Evolutionary conservation across 768 basidiomycete genomes (phyloP), one percentile per base, ranked within the genome.

Genomic region (Kwoniella sp.): DNA sequence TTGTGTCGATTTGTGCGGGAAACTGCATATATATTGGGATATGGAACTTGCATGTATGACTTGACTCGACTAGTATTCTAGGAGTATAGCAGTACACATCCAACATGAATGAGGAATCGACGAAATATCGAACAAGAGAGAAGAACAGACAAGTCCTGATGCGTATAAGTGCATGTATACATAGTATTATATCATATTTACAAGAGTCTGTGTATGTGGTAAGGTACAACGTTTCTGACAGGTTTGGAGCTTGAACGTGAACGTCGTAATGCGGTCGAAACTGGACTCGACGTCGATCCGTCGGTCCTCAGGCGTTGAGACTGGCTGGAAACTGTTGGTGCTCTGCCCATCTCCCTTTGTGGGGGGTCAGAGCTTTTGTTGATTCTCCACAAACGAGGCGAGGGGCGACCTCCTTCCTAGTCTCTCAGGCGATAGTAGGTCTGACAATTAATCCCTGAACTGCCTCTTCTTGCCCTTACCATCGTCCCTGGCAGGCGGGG

Each of bases 381-480:
- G n/a, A 45, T 45, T 3, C 51, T 17, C 23, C 7, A 25, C 29
- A 25, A 4, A 25, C 23, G 25, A 11, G 11, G 51, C 23, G 25
- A 12, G 51, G 25, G 15, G 51, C 65, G 8, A 29, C 9, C 22
- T 17, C 41, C 41, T 17, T 20, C 41, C 15, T 45, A 8, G 11
- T 17, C 41, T 20, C 41, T 45, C 41, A 45, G 41, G 20, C 11
- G 15, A 20, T 17, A 26, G 28, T 17, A n/a, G n/a, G n/a, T n/a
- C n/a, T n/a, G n/a, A n/a, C n/a, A n/a, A n/a, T 56, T 73, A 81
- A 63, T 81, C 78, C 65, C 78, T 72, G 63, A 77, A 81, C 1
- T 75, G 76, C 58, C 74, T 72, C 34, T 67, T 69, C 56, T 69
- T 73, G 58, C 70, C 73, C 50, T 75, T 70, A 11, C 75, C 74